Percentiles rank a stretch among this genome's conserved stretches.
These are phyloP conservation scores for Tuctoria greenei DNA, from an alignment of 176 grass and related monocot genomes.

Conservation along the genomic window DNA sequence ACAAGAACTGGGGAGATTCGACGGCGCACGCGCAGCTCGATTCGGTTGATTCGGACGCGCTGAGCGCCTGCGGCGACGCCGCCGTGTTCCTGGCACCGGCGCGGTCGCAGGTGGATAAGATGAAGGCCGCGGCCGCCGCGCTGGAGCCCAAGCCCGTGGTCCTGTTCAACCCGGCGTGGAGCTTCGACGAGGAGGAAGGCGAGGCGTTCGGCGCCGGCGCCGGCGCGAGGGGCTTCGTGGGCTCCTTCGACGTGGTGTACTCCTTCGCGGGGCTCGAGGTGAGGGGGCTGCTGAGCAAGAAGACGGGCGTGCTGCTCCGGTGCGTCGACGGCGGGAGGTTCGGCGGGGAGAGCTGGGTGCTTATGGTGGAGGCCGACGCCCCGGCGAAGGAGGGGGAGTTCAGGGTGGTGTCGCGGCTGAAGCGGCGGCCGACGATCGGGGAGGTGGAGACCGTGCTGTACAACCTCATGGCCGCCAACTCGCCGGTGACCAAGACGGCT, in stretches of 20 bases:
- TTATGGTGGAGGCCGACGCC: constrained; percentile 72
- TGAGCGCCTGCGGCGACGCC: constrained; percentile 49
- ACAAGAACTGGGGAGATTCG: constrained; percentile 23
- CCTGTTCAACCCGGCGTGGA: constrained; percentile 91
- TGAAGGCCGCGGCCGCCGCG: constrained; percentile 35
- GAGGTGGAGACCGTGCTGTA: constrained; percentile 92
- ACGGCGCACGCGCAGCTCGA: constrained; percentile 49
- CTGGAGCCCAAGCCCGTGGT: constrained; percentile 61
- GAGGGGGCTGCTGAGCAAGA: constrained; percentile 66
- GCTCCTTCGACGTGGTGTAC: constrained; percentile 81
- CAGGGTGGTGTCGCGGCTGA: constrained; percentile 67
- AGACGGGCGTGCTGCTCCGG: constrained; percentile 67
- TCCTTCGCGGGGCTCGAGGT: constrained; percentile 97
- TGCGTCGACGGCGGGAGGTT: constrained; percentile 56
- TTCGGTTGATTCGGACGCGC: constrained; percentile 29
- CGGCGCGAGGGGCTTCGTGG: constrained; percentile 42
- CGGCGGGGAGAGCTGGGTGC: constrained; percentile 68
- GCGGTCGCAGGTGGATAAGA: constrained; percentile 53
- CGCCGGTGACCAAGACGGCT: constrained; percentile 87
- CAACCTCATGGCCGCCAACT: constrained; percentile 94
- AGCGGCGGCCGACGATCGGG: constrained; percentile 71
- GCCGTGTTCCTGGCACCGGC: constrained; percentile 53
- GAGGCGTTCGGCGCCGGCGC: constrained; percentile 42
- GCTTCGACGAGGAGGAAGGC: constrained; percentile 73
- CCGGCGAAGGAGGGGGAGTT: constrained; percentile 34